Conservation (phyloP, 2,329 filamentous ascomycete genomes). For the Cladosporium sp. region DNA sequence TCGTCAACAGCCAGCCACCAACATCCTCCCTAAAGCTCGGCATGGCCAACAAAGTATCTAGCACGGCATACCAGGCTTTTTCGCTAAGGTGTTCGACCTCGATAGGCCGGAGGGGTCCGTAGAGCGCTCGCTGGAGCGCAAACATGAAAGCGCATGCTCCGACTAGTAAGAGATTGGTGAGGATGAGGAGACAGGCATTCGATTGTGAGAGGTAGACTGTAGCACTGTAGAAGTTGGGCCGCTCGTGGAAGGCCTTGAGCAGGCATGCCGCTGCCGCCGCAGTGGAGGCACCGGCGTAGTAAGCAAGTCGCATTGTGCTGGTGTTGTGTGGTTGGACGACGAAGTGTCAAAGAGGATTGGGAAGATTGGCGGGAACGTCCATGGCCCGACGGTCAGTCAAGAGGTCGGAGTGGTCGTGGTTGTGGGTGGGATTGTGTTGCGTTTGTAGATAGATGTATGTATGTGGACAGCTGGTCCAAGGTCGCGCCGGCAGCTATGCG, state of each 20-base stretch:
- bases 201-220: slow-evolving; percentile 96
- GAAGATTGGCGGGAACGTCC: slow-evolving; percentile 17
- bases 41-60: slow-evolving; percentile 96
- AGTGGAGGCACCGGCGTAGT: slow-evolving; percentile 60
- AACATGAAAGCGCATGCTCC: slow-evolving; percentile 79
- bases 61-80: slow-evolving; percentile 96
- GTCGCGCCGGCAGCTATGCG: neutral
- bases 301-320: slow-evolving; percentile 33
- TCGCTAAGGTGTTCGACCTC: slow-evolving; percentile 97
- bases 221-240: slow-evolving; percentile 97
- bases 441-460: neutral
- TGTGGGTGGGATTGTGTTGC: neutral
- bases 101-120: slow-evolving; percentile 84
- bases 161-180: slow-evolving; percentile 87
- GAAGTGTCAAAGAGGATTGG: slow-evolving; percentile 19
- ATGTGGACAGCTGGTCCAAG: slow-evolving; percentile 12
- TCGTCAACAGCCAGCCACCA: slow-evolving; percentile 89
- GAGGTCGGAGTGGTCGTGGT: slow-evolving; percentile 11
- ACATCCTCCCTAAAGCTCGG: slow-evolving; percentile 96
- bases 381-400: slow-evolving; percentile 18
- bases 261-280: slow-evolving; percentile 81
- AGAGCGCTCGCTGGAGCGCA: slow-evolving; percentile 84
- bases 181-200: slow-evolving; percentile 90
- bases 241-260: slow-evolving; percentile 87
- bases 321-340: slow-evolving; percentile 11